phyloP scores from a whole-genome alignment of 768 basidiomycete species.

The Auriscalpium microsporum region DNA sequence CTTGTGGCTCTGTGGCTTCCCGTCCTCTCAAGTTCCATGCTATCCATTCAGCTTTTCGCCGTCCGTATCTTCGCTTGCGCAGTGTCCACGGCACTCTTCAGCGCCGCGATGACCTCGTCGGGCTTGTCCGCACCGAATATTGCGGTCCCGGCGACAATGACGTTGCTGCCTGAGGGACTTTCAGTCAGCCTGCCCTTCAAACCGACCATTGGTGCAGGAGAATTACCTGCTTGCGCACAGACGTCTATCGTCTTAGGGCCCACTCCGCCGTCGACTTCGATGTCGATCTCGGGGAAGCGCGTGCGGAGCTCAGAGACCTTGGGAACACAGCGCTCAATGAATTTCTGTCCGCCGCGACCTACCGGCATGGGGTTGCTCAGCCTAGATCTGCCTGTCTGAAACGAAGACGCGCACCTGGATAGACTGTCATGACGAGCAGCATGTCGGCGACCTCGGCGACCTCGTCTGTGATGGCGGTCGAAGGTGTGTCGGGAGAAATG shows the following conservation, averaged over 20 bases:
- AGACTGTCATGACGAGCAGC: conserved; percentile 98
- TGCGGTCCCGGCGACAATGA: conserved; percentile 96
- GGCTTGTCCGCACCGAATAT: conserved; percentile 82
- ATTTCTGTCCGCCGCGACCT: conserved; percentile 96
- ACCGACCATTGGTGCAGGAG: conserved; percentile 6
- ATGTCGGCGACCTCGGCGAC: conserved; percentile 83
- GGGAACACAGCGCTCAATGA: conserved; percentile 83
- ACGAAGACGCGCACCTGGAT: conserved; percentile 52
- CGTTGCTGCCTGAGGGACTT: conserved; percentile 71
- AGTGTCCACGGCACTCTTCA: conserved; percentile 63
- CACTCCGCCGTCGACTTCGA: conserved; percentile 98
- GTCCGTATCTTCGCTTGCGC: conserved; percentile 45
- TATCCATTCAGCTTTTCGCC: conserved; percentile 5
- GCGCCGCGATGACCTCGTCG: conserved; percentile 59
- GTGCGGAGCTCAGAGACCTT: conserved; percentile 87
- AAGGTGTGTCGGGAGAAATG: conserved; percentile 92
- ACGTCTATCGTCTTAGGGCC: conserved; percentile 79
- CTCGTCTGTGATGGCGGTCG: conserved; percentile 77
- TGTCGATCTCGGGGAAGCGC: conserved; percentile 90
- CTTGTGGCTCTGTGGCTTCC: too few relatives aligned
- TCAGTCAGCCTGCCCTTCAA: neutral
- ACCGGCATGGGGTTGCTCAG: neutral
- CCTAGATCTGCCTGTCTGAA: neutral
- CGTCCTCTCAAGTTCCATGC: too few relatives aligned
- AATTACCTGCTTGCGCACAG: conserved; percentile 82